Percentiles rank a stretch among this genome's conserved stretches.
These are phyloP conservation scores for Rehmannia glutinosa DNA, from an alignment of 257 asterid genomes.

Conservation along the genomic window DNA sequence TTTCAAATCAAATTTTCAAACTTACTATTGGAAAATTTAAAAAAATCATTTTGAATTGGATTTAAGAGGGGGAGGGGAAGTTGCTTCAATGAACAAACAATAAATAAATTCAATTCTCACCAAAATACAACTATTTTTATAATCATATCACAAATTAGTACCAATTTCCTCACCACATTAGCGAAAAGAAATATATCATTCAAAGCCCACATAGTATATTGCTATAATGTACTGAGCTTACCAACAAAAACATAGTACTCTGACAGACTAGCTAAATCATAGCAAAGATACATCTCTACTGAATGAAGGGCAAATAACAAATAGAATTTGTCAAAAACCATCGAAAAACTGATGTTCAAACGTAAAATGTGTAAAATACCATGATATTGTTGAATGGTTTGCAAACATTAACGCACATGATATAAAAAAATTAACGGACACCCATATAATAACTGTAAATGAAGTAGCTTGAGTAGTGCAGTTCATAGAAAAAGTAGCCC, in stretches of 20 bases:
- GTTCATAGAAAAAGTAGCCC: neutral
- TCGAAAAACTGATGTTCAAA: neutral
- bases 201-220: neutral
- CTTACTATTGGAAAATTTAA: neutral
- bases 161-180: neutral
- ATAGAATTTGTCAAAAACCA: neutral
- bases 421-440: neutral
- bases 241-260: neutral
- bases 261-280: neutral
- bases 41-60: neutral
- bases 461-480: neutral
- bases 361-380: neutral
- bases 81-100: neutral
- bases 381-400: neutral
- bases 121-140: slow-evolving; percentile 10
- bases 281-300: neutral
- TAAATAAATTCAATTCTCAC: neutral
- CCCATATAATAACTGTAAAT: neutral
- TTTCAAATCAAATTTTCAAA: neutral
- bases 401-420: neutral
- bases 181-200: neutral
- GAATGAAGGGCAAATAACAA: neutral
- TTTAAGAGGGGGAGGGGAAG: neutral
- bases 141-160: slow-evolving; percentile 5
- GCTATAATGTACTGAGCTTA: neutral